Base-by-base conservation (phyloP, 306 rosid genomes). In the Acacia acuminata region DNA sequence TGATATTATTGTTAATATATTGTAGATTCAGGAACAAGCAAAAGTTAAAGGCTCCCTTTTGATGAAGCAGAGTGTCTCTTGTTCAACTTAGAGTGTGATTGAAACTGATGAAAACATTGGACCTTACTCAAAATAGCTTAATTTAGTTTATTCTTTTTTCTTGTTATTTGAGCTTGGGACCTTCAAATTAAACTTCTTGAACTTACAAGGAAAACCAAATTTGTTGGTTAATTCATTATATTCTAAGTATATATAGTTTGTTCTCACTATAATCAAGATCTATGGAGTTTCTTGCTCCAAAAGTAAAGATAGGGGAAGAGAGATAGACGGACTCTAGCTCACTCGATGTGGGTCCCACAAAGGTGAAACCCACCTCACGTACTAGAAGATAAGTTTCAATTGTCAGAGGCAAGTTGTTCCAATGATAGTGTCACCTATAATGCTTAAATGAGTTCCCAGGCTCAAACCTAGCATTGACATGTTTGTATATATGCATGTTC, bases 341-440 rank as follows among this genome's bases (percentile, higher is more conserved):
- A 15, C 8, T 50, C 8, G 0, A 51, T 17, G n/a, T 53, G 3
- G 10, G 10, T 53, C 60, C 60, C 24, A 50, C 60, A 5, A 53
- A 5, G 58, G 0, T 17, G 60, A 22, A 53, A 19, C 17, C 2
- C 3, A 53, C 60, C 10, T 22, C 22, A 48, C 20, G 7, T 48
- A 19, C 60, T 53, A 53, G 24, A 53, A 22, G 65, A 22, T 5
- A 42, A 8, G 45, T 42, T 42, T 42, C 0, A 42, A 7, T 42
- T 42, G 7, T 36, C 7, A 5, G 0, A 0, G 0, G 40, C 1
- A 36, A 36, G 1, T 36, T 36, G 7, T 5, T 5, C 40, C 40
- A 4, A 0, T 36, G 1, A 0, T 7, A 36, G 0, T 1, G 7
- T 5, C 7, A 36, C 40, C 7, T 36, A 36, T 36, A 36, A 36